Percentiles rank a stretch among this genome's conserved stretches.
Conservation (phyloP, 192 early-diverging fungal genomes). For the Coemansia sp. region DNA sequence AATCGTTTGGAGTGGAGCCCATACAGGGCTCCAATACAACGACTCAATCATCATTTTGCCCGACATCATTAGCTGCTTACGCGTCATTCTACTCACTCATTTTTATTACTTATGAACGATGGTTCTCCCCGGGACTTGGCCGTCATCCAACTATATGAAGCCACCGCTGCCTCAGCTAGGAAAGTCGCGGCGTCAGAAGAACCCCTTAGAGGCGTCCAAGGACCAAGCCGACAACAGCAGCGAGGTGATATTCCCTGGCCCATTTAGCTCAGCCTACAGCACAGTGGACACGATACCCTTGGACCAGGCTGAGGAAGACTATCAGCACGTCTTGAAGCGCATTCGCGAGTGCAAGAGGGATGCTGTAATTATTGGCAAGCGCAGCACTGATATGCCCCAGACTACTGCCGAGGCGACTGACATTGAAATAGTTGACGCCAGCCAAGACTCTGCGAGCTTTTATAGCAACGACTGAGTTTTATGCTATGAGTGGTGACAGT, state of each 20-base stretch:
- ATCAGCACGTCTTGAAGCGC: slow-evolving; percentile 25
- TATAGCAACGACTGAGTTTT: slow-evolving; percentile 17
- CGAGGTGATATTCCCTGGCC: slow-evolving; percentile 28
- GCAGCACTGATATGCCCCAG: slow-evolving; percentile 16
- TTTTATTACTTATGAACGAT: neutral
- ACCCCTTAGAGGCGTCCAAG: slow-evolving; percentile 40
- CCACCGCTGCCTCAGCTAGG: slow-evolving; percentile 40
- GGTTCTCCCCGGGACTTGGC: neutral
- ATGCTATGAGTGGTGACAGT: neutral
- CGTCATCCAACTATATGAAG: slow-evolving; percentile 5
- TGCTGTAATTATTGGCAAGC: slow-evolving; percentile 21
- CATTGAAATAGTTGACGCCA: slow-evolving; percentile 23
- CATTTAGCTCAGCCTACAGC: slow-evolving; percentile 41
- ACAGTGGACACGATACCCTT: slow-evolving; percentile 45
- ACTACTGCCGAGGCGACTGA: slow-evolving; percentile 7
- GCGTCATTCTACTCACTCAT: no score
- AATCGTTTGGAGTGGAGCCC: no score
- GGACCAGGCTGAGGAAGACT: slow-evolving; percentile 50
- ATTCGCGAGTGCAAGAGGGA: slow-evolving; percentile 31
- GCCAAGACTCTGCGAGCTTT: slow-evolving; percentile 24
- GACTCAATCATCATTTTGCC: no score
- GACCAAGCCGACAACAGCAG: slow-evolving; percentile 17
- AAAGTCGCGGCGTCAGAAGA: slow-evolving; percentile 15
- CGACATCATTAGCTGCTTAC: no score
- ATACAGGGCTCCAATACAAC: no score